Evolutionary conservation across 768 basidiomycete genomes (phyloP).

Genomic region (Hydnum rufescens): DNA sequence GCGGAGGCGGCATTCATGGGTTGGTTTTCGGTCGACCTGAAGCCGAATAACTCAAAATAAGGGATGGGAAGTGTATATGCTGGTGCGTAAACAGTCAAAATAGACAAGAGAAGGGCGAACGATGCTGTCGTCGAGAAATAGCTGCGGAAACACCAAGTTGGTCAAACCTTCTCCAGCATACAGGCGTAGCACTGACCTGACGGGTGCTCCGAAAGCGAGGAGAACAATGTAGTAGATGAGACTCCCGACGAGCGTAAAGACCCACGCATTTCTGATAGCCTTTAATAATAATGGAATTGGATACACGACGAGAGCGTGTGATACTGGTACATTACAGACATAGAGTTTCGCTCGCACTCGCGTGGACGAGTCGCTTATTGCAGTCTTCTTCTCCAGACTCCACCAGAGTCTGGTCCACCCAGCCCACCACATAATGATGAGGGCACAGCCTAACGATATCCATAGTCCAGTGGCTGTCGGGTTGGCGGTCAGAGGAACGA

Average conservation of each 20-base stretch:
- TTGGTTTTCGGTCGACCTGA: neutral
- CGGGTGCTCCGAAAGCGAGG: slow-evolving; percentile 59
- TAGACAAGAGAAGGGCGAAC: slow-evolving; percentile 45
- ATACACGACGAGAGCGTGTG: slow-evolving; percentile 4
- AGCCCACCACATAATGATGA: slow-evolving; percentile 55
- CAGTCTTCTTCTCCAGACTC: slow-evolving; percentile 12
- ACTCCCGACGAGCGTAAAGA: slow-evolving; percentile 32
- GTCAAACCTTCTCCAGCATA: neutral
- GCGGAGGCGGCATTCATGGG: slow-evolving; percentile 13
- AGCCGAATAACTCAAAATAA: slow-evolving; percentile 18
- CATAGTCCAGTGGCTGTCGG: slow-evolving; percentile 39
- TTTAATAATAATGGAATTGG: slow-evolving; percentile 15
- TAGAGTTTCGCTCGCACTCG: slow-evolving; percentile 19
- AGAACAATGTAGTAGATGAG: slow-evolving; percentile 28
- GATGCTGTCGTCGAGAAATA: slow-evolving; percentile 40
- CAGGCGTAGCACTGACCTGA: slow-evolving; percentile 24
- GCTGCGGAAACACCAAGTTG: slow-evolving; percentile 17
- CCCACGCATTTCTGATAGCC: slow-evolving; percentile 32
- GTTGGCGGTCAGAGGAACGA: slow-evolving; percentile 41
- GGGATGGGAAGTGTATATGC: slow-evolving; percentile 51
- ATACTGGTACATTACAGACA: slow-evolving; percentile 5
- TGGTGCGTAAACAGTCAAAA: slow-evolving; percentile 45
- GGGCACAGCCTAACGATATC: slow-evolving; percentile 30
- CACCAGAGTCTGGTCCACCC: slow-evolving; percentile 42
- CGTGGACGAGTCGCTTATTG: slow-evolving; percentile 20